A percentile compares a stretch with the other conserved stretches of the same genome.
These are phyloP conservation scores for Phytophthora quininea DNA, from an alignment of 352 stramenopile genomes.

Conservation along the genomic window DNA sequence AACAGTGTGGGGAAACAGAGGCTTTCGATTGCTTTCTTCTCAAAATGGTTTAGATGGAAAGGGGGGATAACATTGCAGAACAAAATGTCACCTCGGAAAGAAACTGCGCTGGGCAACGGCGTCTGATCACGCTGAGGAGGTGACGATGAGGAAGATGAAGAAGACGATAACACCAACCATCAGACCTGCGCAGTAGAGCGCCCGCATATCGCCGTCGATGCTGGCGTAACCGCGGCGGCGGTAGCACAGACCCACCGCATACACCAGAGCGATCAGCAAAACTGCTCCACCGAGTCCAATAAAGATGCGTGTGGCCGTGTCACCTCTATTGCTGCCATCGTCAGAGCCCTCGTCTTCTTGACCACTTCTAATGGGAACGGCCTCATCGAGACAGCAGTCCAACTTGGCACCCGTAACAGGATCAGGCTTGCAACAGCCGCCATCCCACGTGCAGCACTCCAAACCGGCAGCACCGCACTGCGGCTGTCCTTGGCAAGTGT, in stretches of 20 bases:
- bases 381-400: slow-evolving; percentile 36
- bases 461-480: slow-evolving; percentile 38
- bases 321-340: slow-evolving; percentile 14
- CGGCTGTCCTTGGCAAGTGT: slow-evolving; percentile 46
- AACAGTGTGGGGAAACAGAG: neutral
- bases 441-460: slow-evolving; percentile 38
- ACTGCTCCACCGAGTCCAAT: slow-evolving; percentile 48
- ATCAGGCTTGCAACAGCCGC: slow-evolving; percentile 46
- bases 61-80: slow-evolving; percentile 2
- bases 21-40: slow-evolving; percentile 14
- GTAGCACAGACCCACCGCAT: slow-evolving; percentile 58
- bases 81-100: slow-evolving; percentile 17
- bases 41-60: slow-evolving; percentile 21
- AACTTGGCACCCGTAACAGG: slow-evolving; percentile 30
- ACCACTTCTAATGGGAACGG: slow-evolving; percentile 22
- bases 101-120: slow-evolving; percentile 3
- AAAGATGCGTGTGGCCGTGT: slow-evolving; percentile 37
- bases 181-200: slow-evolving; percentile 65
- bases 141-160: slow-evolving; percentile 74
- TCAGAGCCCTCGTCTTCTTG: slow-evolving; percentile 26
- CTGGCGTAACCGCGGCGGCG: slow-evolving; percentile 71
- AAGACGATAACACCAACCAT: slow-evolving; percentile 65
- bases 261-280: slow-evolving; percentile 45
- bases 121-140: slow-evolving; percentile 36
- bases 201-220: slow-evolving; percentile 65